Evolutionary conservation across 148 eudicot species (phyloP).

Genomic region (Diospyros lotus): DNA sequence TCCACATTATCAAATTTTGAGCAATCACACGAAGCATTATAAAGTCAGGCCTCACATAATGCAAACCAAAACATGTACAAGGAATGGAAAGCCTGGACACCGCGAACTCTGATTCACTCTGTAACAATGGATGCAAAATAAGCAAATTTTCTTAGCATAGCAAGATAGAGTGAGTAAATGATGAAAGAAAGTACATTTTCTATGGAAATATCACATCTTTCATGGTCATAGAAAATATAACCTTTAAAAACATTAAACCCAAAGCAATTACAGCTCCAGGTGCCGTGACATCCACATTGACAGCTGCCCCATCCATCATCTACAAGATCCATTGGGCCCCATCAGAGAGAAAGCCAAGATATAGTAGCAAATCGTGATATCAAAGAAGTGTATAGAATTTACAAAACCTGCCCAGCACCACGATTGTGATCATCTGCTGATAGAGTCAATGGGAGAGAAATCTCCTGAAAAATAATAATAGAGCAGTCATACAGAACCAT

Average conservation of each 20-base stretch:
- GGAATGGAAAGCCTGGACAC: conserved; percentile 86
- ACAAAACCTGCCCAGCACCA: conserved; percentile 65
- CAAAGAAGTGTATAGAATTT: neutral
- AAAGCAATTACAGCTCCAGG: conserved; percentile 93
- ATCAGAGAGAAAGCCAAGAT: neutral
- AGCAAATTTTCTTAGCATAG: neutral
- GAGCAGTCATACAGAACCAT: conserved; percentile 1
- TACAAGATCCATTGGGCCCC: conserved; percentile 18
- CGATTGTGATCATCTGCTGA: conserved; percentile 58
- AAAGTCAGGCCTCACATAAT: conserved; percentile 93
- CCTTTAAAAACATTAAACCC: conserved; percentile 92
- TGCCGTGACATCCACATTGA: conserved; percentile 94
- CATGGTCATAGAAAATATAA: conserved; percentile 18
- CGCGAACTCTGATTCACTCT: conserved; percentile 86
- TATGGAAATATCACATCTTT: conserved; percentile 8
- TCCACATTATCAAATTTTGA: conserved; percentile 90
- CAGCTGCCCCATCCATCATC: conserved; percentile 62
- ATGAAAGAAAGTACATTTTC: neutral
- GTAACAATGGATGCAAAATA: conserved; percentile 17
- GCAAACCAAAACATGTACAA: conserved; percentile 76
- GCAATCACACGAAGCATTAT: conserved; percentile 96
- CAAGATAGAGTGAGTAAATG: neutral
- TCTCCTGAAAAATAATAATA: conserved; percentile 43
- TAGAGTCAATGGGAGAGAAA: conserved; percentile 29
- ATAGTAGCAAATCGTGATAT: neutral